Evolutionary conservation across 75 land plant species (phyloP).

Genomic region (Cunninghamia lanceolata): DNA sequence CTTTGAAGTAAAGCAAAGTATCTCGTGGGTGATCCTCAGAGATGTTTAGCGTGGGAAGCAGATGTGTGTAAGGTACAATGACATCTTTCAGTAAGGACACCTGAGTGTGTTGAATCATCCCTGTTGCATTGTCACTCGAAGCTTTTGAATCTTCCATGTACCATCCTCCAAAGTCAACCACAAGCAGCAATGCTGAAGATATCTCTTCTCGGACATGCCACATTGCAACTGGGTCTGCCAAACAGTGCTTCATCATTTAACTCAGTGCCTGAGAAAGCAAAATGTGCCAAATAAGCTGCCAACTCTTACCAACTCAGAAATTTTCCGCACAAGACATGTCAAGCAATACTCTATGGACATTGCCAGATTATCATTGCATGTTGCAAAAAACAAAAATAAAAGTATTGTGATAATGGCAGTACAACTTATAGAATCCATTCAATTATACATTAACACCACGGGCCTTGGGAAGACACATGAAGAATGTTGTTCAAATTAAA

Average conservation of each 20-base stretch:
- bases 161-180: slow-evolving; percentile 96
- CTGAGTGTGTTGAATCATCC: slow-evolving; percentile 70
- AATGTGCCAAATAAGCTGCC: slow-evolving; percentile 10
- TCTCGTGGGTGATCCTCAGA: slow-evolving; percentile 44
- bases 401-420: background rate
- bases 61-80: slow-evolving; percentile 84
- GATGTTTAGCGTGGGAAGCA: slow-evolving; percentile 62
- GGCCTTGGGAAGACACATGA: background rate
- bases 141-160: slow-evolving; percentile 62
- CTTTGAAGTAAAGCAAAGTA: slow-evolving; percentile 78
- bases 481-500: background rate
- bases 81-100: slow-evolving; percentile 86
- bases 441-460: background rate
- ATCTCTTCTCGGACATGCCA: slow-evolving; percentile 82
- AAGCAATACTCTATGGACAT: background rate
- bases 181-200: slow-evolving; percentile 64
- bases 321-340: background rate
- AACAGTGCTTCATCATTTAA: slow-evolving; percentile 69
- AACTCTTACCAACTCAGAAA: background rate
- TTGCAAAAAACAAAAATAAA: background rate
- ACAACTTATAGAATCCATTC: background rate
- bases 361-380: background rate
- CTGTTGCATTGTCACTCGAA: slow-evolving; percentile 19
- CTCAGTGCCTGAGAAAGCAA: slow-evolving; percentile 44
- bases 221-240: slow-evolving; percentile 96